Base-by-base conservation (phyloP, 176 grass and related monocot genomes). In the Aegilops umbellulata region DNA sequence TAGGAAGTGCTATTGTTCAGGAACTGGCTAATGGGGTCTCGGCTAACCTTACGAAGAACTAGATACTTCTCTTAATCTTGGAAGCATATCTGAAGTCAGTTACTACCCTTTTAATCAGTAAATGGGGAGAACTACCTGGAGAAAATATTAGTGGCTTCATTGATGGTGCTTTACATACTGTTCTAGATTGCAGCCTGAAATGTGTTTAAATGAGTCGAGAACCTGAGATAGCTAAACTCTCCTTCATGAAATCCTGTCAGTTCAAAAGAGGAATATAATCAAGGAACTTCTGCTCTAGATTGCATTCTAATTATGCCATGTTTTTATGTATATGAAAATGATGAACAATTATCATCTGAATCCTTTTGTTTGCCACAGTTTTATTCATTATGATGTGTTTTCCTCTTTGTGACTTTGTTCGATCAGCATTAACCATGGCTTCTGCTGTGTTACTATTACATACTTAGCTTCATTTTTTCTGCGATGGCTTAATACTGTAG, bases 301-400 rank as follows among this genome's bases (percentile, higher is more conserved):
- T 84, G 13, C 27, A 47, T 84, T 83, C 49, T 31, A 38, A 8
- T 62, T 44, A 15, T 61, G 20, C 16, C 7, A 77, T 7, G 2
- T 76, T 15, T 60, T 62, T 76, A 17, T 17, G 69, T 57, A 67
- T 58, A 61, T 47, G 60, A 51, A 80, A 69, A 51, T 12, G 2
- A 69, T 71, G 65, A 27, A 35, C 10, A 35, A 35, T 10, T 7
- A 36, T 79, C 26, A 87, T 34, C 44, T 25, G 6, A 29, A 68
- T 69, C 23, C 69, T 74, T 65, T 80, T 46, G 46, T 66, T 65
- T 34, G n/a, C 44, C 66, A 71, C 71, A 20, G 67, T 81, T 83
- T 34, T 65, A 31, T 53, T 73, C 12, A 77, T 17, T 3, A 58
- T 13, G 1, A 9, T 23, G 22, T 8, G 10, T 53, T 86, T 70